Evolutionary conservation across 352 stramenopile species (phyloP), one percentile per base, ranked within the genome.

Genomic region (Poterioochromonas sp.): DNA sequence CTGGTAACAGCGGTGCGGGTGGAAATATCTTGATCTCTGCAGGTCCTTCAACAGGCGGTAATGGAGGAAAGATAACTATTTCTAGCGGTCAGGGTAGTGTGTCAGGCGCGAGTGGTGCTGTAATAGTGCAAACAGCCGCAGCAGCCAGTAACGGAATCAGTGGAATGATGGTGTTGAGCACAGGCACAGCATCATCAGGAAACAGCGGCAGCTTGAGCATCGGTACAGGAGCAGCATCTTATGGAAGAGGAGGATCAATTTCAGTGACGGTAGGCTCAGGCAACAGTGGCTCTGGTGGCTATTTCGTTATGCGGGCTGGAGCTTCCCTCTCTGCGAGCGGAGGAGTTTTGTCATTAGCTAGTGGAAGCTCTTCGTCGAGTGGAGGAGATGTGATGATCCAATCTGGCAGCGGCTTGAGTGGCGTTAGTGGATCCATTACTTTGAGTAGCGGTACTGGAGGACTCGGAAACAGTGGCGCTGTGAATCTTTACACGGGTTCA

Each of bases 41-140:
- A 18, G n/a, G n/a, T n/a, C 35, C 35, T n/a, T 11, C 18, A n/a
- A n/a, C n/a, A n/a, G n/a, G n/a, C n/a, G n/a, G n/a, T n/a, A n/a
- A n/a, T n/a, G 93, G 93, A 54, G 92, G 93, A 29, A 85, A 87
- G 73, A 83, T 96, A 53, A 77, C 77, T 5, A 49, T 97, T 26
- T 85, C 85, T 29, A 88, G 85, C 54, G 92, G 92, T 15, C 26
- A 15, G n/a, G n/a, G n/a, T 15, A 58, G 47, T 58, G 26, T 26
- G 47, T 58, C 47, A 26, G 15, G 15, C 47, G 26, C 34, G 1
- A 69, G 49, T 69, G 77, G 79, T 12, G 41, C 74, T 12, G 29
- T 82, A n/a, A 32, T 44, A 22, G 44, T 82, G 29, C 51, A 40
- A 37, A 78, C 79, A 34, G n/a, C n/a, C n/a, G n/a, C n/a, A 53